Evolutionary conservation across 1,284 basidiomycete species (phyloP).

Genomic region (Cryptococcus jaspeensis): DNA sequence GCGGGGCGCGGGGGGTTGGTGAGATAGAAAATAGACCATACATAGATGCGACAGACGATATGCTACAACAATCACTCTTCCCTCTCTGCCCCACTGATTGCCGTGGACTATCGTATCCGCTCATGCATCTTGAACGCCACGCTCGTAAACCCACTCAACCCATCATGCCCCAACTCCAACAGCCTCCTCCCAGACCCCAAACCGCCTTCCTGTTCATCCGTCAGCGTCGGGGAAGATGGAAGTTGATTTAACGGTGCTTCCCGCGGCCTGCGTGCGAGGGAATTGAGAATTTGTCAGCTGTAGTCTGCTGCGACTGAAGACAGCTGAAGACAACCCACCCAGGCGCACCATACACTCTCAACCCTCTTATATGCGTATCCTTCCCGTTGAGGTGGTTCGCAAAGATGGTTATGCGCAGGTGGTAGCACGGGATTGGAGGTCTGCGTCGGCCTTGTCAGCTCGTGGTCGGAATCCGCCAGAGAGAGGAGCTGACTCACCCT

Average conservation of each 20-base stretch:
- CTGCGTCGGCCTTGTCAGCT: constrained; percentile 52
- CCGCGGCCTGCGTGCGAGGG: background rate
- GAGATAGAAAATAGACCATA: constrained; percentile 1
- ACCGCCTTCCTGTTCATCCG: constrained; percentile 6
- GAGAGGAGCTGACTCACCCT: constrained; percentile 28
- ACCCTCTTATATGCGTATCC: constrained; percentile 92
- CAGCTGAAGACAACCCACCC: constrained; percentile 59
- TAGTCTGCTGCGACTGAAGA: background rate
- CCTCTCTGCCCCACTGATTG: background rate
- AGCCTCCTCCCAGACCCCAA: constrained; percentile 26
- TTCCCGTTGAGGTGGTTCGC: constrained; percentile 98
- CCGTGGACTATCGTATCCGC: constrained; percentile 60
- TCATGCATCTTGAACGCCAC: constrained; percentile 72
- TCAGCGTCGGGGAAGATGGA: constrained; percentile 6
- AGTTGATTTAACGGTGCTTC: background rate
- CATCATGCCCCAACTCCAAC: constrained; percentile 47
- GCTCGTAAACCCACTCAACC: constrained; percentile 57
- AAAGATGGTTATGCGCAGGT: constrained; percentile 85
- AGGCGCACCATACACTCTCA: constrained; percentile 78
- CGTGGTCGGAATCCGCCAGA: constrained; percentile 51
- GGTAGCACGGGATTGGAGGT: constrained; percentile 81
- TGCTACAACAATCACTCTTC: background rate
- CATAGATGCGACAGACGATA: background rate
- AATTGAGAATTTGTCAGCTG: background rate
- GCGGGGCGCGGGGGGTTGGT: background rate